Conservation (phyloP, 495 filamentous ascomycete genomes). For the Oidiodendron maius region DNA sequence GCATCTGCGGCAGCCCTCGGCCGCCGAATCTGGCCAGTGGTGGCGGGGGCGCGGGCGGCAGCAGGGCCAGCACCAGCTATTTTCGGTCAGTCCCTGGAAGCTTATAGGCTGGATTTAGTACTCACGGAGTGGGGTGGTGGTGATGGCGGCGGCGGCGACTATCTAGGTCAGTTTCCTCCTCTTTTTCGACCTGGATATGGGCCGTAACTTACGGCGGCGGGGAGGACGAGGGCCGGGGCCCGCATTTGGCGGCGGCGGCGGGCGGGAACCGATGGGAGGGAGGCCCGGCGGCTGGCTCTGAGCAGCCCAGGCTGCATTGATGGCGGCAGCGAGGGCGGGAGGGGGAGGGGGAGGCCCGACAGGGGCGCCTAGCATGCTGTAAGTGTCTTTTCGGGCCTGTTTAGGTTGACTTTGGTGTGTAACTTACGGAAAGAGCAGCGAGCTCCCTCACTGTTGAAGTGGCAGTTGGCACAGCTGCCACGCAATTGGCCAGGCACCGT, state of each 20-base stretch:
- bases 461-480: not conserved
- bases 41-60: not conserved
- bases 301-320: no score
- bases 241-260: no score
- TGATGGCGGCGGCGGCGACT: not conserved
- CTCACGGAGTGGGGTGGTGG: not conserved
- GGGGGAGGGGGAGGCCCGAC: no score
- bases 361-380: not conserved
- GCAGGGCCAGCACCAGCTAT: not conserved
- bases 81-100: not conserved
- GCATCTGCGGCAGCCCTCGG: not conserved
- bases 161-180: no score
- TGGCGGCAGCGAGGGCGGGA: not conserved
- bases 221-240: no score
- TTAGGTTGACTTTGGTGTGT: not conserved
- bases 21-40: no score
- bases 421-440: slow-evolving; percentile 1
- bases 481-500: not conserved
- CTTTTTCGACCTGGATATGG: no score
- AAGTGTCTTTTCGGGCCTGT: not conserved
- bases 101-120: not conserved
- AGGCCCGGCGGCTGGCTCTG: no score
- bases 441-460: not conserved
- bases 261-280: no score
- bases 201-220: no score